Percentiles rank a stretch among this genome's conserved stretches.
phyloP scores from a whole-genome alignment of 2,329 filamentous ascomycete genomes.

The Thermochaetoides dissita region DNA sequence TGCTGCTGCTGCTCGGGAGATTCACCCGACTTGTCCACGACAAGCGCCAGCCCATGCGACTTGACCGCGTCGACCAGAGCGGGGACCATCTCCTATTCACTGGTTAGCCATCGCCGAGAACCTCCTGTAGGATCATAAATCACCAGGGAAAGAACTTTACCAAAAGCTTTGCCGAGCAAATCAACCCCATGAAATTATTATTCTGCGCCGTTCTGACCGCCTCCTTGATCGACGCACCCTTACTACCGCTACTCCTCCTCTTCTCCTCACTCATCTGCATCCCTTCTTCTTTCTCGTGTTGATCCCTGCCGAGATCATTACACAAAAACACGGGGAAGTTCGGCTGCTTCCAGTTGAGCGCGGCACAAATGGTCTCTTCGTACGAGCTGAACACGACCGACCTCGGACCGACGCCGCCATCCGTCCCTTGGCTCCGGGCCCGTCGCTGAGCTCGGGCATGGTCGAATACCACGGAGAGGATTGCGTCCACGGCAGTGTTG shows the following conservation, averaged over 20 bases:
- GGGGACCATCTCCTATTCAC: constrained; percentile 69
- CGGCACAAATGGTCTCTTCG: constrained; percentile 78
- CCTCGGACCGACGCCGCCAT: constrained; percentile 46
- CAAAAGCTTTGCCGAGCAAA: constrained; percentile 75
- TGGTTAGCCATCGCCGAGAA: constrained; percentile 1
- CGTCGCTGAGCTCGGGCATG: constrained; percentile 54
- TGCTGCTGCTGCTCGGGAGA: constrained; percentile 19
- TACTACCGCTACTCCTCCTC: constrained; percentile 48
- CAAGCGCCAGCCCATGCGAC: constrained; percentile 79
- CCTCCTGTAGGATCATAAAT: neutral
- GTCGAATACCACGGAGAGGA: constrained; percentile 78
- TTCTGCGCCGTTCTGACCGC: constrained; percentile 82
- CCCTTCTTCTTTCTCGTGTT: constrained; percentile 17
- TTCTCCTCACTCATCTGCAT: constrained; percentile 3
- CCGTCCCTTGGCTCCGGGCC: constrained; percentile 34
- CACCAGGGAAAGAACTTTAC: constrained; percentile 36
- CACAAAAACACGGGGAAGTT: constrained; percentile 95
- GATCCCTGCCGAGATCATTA: constrained; percentile 61
- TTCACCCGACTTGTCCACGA: constrained; percentile 69
- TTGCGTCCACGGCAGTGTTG: constrained; percentile 72
- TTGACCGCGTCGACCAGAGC: constrained; percentile 88
- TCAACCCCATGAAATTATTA: constrained; percentile 96
- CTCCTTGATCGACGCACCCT: constrained; percentile 64
- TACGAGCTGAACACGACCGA: constrained; percentile 92
- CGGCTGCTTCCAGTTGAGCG: constrained; percentile 97